Conservation (phyloP, 1,284 basidiomycete species). For the Boletus semigastroideus region DNA sequence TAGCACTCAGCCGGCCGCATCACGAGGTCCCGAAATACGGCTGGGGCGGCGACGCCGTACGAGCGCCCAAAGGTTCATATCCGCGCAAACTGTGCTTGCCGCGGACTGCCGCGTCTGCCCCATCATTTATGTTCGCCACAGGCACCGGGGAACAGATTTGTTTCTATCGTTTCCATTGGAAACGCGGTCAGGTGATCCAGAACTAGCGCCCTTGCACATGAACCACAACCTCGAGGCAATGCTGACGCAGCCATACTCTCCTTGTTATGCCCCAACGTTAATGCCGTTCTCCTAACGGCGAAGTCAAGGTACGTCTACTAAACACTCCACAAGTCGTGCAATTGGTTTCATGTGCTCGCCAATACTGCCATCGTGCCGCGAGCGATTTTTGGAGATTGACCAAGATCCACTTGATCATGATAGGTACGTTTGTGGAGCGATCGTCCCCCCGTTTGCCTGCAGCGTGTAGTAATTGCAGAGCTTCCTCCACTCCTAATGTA, state of each 20-base stretch:
- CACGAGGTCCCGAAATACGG: slow-evolving; percentile 3
- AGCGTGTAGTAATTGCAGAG: neutral
- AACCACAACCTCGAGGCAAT: neutral
- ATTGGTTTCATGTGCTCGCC: slow-evolving; percentile 1
- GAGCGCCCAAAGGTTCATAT: slow-evolving; percentile 25
- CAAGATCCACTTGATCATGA: neutral
- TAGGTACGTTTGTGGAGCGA: slow-evolving; percentile 17
- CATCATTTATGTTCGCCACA: slow-evolving; percentile 32
- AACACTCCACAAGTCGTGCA: neutral
- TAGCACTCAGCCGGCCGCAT: slow-evolving; percentile 11
- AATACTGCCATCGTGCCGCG: neutral
- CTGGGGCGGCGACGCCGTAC: slow-evolving; percentile 14
- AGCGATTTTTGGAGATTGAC: neutral
- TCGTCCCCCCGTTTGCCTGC: neutral
- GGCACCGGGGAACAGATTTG: slow-evolving; percentile 30
- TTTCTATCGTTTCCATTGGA: slow-evolving; percentile 24
- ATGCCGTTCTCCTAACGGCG: neutral
- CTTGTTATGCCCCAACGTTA: neutral
- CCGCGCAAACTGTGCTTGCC: slow-evolving; percentile 25
- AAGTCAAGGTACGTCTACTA: neutral
- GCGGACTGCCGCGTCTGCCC: slow-evolving; percentile 25
- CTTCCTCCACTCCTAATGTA: neutral
- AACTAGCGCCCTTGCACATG: neutral
- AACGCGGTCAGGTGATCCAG: slow-evolving; percentile 20
- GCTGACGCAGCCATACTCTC: neutral